phyloP scores from a whole-genome alignment of 768 basidiomycete genomes.

The Suillus subluteus region DNA sequence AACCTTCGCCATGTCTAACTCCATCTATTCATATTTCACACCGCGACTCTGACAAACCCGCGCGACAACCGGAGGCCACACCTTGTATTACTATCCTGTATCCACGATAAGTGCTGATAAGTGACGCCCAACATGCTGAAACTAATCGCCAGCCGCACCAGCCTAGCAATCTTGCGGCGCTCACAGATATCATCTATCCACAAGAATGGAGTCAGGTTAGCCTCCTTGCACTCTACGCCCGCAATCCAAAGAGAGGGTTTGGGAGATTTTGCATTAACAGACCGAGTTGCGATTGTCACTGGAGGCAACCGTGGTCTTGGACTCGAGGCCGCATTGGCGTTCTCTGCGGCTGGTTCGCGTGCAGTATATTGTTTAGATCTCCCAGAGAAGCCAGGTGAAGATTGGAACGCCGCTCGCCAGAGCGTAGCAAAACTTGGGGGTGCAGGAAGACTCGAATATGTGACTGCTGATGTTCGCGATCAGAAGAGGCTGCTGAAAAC shows the following conservation, averaged over 20 bases:
- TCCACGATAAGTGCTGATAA: background rate
- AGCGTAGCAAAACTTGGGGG: constrained; percentile 47
- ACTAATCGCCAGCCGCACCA: background rate
- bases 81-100: background rate
- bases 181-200: background rate
- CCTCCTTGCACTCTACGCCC: background rate
- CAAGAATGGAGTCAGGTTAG: background rate
- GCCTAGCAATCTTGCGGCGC: background rate
- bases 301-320: constrained; percentile 35
- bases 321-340: constrained; percentile 35
- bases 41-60: no score
- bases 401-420: constrained; percentile 51
- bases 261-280: constrained; percentile 38
- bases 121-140: background rate
- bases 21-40: no score
- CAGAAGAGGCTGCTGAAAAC: constrained; percentile 19
- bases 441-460: constrained; percentile 24
- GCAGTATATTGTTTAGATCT: constrained; percentile 43
- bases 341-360: constrained; percentile 36
- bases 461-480: constrained; percentile 28
- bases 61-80: background rate
- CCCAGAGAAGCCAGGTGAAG: constrained; percentile 26
- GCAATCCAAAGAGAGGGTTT: constrained; percentile 22
- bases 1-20: no score
- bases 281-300: constrained; percentile 31